Base-by-base conservation (phyloP, 441 rosid genomes). In the Breynia disticha region DNA sequence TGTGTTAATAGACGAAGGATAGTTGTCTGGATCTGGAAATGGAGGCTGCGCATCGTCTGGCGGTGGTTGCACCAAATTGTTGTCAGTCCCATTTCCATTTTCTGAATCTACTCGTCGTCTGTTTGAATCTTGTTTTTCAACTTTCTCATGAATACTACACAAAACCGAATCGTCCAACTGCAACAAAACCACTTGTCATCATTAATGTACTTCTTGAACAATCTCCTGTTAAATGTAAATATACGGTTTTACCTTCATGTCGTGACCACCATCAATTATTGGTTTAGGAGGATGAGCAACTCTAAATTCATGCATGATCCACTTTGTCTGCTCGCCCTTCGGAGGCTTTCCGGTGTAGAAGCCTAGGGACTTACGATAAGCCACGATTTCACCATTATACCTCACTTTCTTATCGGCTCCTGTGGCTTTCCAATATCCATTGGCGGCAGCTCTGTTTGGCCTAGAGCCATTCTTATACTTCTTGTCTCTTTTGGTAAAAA, bases 281-380 rank as follows among this genome's bases (percentile, higher is more conserved):
- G 8, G 4, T 9, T 15, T 54, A 7, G 51, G 52, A 28, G 63
- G 43, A n/a, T 48, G 54, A n/a, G 16, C 16, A n/a, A 73, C 47
- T 24, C 63, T 61, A 19, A 50, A 73, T 24, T 77, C 79, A 21
- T 77, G 75, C 75, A 77, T 71, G 1, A 71, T 71, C 79, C 74
- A 77, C 20, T 60, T 35, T 15, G 76, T 68, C 43, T 67, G 64
- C 0, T 39, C 48, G 11, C 68, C 69, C 14, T 12, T 59, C 0
- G 64, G 67, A 45, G 81, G 52, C 14, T 50, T 73, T 11, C 81
- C 76, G 1, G 1, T 6, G 43, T 53, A 69, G 32, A 54, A 77
- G 10, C 69, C 79, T 41, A 77, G 54, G 0, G 71, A 45, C 37
- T 55, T 77, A 19, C 52, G 64, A 0, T 2, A 46, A 24, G 76